These are phyloP conservation scores for Zea mays DNA, from an alignment of 176 grass and related monocot genomes.

Conservation along the genomic window DNA sequence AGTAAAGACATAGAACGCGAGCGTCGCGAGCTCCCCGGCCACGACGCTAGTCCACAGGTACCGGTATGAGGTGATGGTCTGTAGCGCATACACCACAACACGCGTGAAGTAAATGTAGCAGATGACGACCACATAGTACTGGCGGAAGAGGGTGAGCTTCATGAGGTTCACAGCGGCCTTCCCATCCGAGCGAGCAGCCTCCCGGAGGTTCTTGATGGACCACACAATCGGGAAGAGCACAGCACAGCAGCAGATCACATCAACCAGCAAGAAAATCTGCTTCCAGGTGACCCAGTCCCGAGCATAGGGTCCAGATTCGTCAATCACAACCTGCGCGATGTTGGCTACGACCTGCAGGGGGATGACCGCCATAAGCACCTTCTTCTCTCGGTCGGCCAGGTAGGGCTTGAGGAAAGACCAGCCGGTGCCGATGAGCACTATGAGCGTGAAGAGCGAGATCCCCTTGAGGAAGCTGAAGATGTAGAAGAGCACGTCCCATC, in stretches of 20 bases:
- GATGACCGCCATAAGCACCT: constrained; percentile 92
- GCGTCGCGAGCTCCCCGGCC: constrained; percentile 79
- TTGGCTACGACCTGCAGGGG: constrained; percentile 94
- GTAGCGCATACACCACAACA: constrained; percentile 80
- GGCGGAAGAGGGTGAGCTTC: constrained; percentile 96
- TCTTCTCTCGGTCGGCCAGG: constrained; percentile 89
- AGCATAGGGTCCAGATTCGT: constrained; percentile 86
- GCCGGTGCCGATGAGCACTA: constrained; percentile 92
- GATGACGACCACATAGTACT: constrained; percentile 93
- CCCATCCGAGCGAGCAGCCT: constrained; percentile 84
- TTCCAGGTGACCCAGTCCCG: constrained; percentile 90
- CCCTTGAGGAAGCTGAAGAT: constrained; percentile 98
- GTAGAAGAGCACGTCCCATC: constrained; percentile 97
- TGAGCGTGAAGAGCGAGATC: constrained; percentile 94
- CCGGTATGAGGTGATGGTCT: constrained; percentile 84
- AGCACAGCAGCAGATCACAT: constrained; percentile 91
- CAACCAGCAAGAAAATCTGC: constrained; percentile 84
- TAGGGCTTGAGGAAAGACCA: constrained; percentile 98
- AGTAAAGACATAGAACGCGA: constrained; percentile 86
- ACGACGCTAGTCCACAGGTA: constrained; percentile 86
- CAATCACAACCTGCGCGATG: constrained; percentile 88
- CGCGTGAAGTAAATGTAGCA: constrained; percentile 99
- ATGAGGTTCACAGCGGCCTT: constrained; percentile 92
- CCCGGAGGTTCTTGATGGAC: constrained; percentile 97
- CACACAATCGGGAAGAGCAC: constrained; percentile 92